Percentiles rank a stretch among this genome's conserved stretches.
Conservation (phyloP, 176 grass and related monocot species). For the Microstegium vimineum region DNA sequence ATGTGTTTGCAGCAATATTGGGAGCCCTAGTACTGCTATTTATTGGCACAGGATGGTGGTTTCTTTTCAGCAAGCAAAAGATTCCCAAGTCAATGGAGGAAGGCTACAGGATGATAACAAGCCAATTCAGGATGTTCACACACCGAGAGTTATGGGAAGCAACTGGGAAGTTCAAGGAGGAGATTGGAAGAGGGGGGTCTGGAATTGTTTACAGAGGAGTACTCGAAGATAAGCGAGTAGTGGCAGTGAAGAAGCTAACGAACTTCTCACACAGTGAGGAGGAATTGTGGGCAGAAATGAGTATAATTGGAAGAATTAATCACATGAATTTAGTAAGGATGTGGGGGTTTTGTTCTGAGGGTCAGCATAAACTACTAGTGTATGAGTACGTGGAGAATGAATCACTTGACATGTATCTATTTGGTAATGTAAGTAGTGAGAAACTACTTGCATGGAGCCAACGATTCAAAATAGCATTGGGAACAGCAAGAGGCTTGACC, state of each 20-base stretch:
- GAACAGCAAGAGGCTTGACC: too few species aligned
- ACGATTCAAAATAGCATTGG: too few species aligned
- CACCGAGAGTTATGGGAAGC: constrained; percentile 49
- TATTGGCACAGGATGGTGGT: too few species aligned
- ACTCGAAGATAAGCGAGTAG: constrained; percentile 56
- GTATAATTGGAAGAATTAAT: constrained; percentile 56
- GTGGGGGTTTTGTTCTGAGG: constrained; percentile 53
- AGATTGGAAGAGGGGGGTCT: constrained; percentile 62
- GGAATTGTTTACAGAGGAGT: constrained; percentile 64
- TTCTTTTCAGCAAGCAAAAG: too few species aligned
- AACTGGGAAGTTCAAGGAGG: constrained; percentile 65
- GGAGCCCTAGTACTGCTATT: too few species aligned
- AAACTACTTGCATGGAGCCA: too few species aligned
- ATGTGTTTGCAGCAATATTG: too few species aligned
- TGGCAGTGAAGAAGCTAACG: constrained; percentile 62
- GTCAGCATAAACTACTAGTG: constrained; percentile 39
- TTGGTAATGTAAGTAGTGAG: constrained; percentile 19
- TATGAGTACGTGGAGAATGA: constrained; percentile 66
- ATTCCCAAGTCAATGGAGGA: too few species aligned
- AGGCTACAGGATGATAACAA: too few species aligned
- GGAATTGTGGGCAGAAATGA: constrained; percentile 56
- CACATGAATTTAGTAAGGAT: constrained; percentile 68
- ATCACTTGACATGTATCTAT: constrained; percentile 60
- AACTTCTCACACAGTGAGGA: constrained; percentile 52
- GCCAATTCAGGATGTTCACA: constrained; percentile 38